A percentile compares a stretch with the other conserved stretches of the same genome.
phyloP scores from a whole-genome alignment of 805 yeast species.

The Pichia paraexigua region DNA sequence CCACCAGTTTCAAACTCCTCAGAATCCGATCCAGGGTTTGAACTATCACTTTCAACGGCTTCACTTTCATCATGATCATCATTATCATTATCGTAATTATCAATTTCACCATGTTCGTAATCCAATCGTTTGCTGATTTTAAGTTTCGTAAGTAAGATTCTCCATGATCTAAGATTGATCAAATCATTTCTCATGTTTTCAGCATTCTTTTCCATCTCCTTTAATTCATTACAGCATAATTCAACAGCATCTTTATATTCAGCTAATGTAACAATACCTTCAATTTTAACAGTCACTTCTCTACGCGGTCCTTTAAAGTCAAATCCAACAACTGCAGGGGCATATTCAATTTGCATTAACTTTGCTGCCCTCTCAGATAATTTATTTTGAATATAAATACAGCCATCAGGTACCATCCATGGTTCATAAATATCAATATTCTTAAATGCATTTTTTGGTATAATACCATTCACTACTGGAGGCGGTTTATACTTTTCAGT shows the following conservation, averaged over 20 bases:
- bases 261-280: slow-evolving; percentile 68
- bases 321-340: slow-evolving; percentile 82
- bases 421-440: slow-evolving; percentile 75
- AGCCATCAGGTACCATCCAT: slow-evolving; percentile 80
- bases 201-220: slow-evolving; percentile 42
- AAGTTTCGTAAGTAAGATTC: slow-evolving; percentile 41
- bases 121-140: slow-evolving; percentile 41
- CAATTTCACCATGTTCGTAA: slow-evolving; percentile 39
- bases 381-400: slow-evolving; percentile 47
- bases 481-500: slow-evolving; percentile 67
- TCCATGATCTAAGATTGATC: slow-evolving; percentile 48
- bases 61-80: slow-evolving; percentile 10
- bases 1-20: slow-evolving; percentile 20
- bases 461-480: slow-evolving; percentile 53
- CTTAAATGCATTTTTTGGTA: slow-evolving; percentile 72
- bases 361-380: slow-evolving; percentile 65
- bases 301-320: slow-evolving; percentile 46
- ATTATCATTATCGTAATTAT: slow-evolving; percentile 2
- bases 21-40: slow-evolving; percentile 18
- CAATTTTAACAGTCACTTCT: slow-evolving; percentile 52
- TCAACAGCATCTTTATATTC: slow-evolving; percentile 55
- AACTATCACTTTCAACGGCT: not conserved
- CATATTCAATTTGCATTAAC: slow-evolving; percentile 64
- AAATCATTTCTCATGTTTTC: slow-evolving; percentile 37
- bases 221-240: slow-evolving; percentile 40